Base-by-base conservation (phyloP, 2,329 filamentous ascomycete species). In the Pseudogymnoascus sp. region DNA sequence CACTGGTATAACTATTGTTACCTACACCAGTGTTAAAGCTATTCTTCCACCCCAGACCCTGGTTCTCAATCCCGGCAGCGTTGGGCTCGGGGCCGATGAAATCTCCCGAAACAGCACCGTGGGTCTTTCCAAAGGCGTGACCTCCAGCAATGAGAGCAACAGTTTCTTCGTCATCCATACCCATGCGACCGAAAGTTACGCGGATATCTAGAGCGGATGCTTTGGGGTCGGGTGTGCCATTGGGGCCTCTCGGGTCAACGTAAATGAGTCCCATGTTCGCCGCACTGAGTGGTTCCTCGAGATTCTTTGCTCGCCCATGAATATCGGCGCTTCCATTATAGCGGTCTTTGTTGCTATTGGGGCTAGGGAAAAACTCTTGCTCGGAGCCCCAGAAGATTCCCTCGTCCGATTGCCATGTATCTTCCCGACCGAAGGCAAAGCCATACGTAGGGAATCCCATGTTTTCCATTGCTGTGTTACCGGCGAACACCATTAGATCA, bases 181-280 rank as follows among this genome's bases (percentile, higher is more conserved):
- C 83, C 83, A 86, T 86, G 67, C 83, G 82, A 67, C 77, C 77
- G 66, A 86, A 86, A 42, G 83, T 84, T 61, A 77, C 78, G 67
- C 82, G 81, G 71, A 85, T 86, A 71, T 86, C 83, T 63, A 79
- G 75, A 49, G 79, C 83, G 21, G 83, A 77, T 16, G 81, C 81
- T 46, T 80, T 72, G 11, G 82, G 80, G 69, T 85, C 83, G 7
- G 82, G 82, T 38, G 80, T 77, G 65, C 81, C 82, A 67, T 85
- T 80, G 16, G 83, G 83, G 31, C 83, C 82, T 71, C 85, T 81
- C 14, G 83, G 83, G 74, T 86, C 85, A 67, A 85, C 83, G 71
- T 86, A 86, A 72, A 86, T 85, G 71, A 86, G 73, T 72, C 83
- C 83, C 81, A 85, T 84, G 73, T 85, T 81, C 9, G 82, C 76